phyloP scores from a whole-genome alignment of 352 stramenopile genomes.

The Blastocystis sp. region DNA sequence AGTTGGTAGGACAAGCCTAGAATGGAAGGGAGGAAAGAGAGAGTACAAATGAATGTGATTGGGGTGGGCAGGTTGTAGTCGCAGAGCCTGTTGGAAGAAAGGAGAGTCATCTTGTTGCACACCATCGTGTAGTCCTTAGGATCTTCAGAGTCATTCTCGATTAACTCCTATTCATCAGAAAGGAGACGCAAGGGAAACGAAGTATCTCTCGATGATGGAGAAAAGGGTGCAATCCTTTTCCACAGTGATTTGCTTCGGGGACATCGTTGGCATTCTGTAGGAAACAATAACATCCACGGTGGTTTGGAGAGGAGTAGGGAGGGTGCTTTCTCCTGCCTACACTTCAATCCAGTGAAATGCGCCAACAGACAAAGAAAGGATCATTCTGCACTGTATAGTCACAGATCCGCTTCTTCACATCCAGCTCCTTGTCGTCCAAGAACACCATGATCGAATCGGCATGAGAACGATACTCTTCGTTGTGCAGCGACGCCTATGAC shows the following conservation, averaged over 20 bases:
- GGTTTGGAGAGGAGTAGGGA: background rate
- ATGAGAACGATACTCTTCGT: no score
- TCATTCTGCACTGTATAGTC: background rate
- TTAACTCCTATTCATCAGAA: background rate
- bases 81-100: background rate
- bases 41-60: background rate
- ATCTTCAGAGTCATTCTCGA: background rate
- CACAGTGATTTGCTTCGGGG: background rate
- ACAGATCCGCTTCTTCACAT: background rate
- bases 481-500: no score
- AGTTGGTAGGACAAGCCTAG: no score
- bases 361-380: background rate
- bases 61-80: background rate
- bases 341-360: background rate
- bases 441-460: background rate
- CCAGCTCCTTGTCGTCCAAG: background rate
- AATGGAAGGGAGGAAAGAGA: background rate
- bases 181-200: background rate
- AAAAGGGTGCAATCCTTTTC: background rate
- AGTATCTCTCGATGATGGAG: background rate
- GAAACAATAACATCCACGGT: background rate
- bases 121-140: background rate
- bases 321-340: background rate
- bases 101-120: background rate
- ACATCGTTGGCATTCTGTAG: background rate